These are phyloP conservation scores for Diaporthe aspalathi DNA, from an alignment of 2,329 filamentous ascomycete species.

Conservation along the genomic window DNA sequence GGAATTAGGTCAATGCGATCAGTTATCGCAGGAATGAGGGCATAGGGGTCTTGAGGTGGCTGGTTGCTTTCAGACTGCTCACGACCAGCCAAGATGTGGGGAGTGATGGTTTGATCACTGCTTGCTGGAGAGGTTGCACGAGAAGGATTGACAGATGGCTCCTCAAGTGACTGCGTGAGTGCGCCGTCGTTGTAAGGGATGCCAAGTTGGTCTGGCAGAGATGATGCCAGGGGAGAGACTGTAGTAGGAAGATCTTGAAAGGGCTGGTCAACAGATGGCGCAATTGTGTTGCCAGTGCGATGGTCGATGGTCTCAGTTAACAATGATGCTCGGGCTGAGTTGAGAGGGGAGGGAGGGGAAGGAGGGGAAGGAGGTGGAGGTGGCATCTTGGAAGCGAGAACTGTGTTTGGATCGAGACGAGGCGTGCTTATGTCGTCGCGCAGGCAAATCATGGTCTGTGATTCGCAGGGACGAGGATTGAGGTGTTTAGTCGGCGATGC, in stretches of 20 bases:
- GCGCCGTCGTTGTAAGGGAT: neutral
- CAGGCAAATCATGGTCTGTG: neutral
- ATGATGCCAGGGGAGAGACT: neutral
- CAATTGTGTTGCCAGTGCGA: neutral
- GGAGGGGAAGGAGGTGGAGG: neutral
- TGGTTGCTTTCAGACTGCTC: neutral
- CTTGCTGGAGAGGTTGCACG: too few species aligned
- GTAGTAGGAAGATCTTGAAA: neutral
- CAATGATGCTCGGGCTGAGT: neutral
- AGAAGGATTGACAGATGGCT: neutral
- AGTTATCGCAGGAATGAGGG: neutral
- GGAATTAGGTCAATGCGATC: neutral
- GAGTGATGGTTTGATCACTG: neutral
- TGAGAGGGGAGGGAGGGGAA: neutral
- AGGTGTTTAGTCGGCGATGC: neutral
- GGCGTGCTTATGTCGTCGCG: neutral
- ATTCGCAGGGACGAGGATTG: slow-evolving; percentile 1
- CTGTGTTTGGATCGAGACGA: neutral
- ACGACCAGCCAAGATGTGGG: neutral
- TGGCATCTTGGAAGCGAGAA: neutral
- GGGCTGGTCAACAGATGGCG: too few species aligned
- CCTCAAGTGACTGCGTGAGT: neutral
- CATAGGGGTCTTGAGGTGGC: neutral
- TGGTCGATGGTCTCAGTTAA: neutral
- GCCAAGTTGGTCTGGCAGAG: neutral